Evolutionary conservation across 441 rosid genomes (phyloP), one percentile per base, ranked within the genome.

Genomic region (Populus trichocarpa): DNA sequence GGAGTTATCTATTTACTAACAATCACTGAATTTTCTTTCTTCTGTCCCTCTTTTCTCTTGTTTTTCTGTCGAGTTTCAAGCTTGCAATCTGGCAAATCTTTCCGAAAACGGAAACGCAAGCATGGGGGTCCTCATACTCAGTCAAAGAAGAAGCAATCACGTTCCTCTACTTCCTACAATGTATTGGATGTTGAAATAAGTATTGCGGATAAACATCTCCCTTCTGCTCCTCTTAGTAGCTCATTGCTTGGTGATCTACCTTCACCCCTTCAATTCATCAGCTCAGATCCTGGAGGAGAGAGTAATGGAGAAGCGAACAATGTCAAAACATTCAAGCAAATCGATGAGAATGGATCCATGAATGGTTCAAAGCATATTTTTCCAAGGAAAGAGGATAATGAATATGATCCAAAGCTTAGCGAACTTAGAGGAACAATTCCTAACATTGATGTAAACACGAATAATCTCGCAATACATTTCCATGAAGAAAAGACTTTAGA

Each of bases 381-480:
- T 59, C 77, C 83, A 73, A 66, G 83, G 75, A 86, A 81, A 57
- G 89, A 90, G 72, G 95, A 89, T 79, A 82, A 80, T 72, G 97
- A 92, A 72, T 89, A 95, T 81, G 98, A 95, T 87, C 95, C 98
- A 18, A 97, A 91, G 77, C 97, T 92, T 57, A 93, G 91, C 76
- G 99, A 94, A 81, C 92, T 95, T 68, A 88, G 88, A 79, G 97
- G 93, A 80, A 82, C 87, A 68, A 72, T 83, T 12, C 77, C 82
- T 32, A 76, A 75, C 69, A 87, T 80, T 80, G 94, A 86, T 78
- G 80, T 69, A 42, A 72, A 77, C 78, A 82, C 75, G 23, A 88
- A 89, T 80, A 89, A 86, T 77, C 83, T 83, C 72, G 86, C 89
- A 4, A 76, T 82, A 67, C 85, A 80, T 75, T 78, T 89, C 46